Percentiles rank a stretch among this genome's conserved stretches.
These are phyloP conservation scores for Megacollybia marginata DNA, from an alignment of 768 basidiomycete species.

Conservation along the genomic window DNA sequence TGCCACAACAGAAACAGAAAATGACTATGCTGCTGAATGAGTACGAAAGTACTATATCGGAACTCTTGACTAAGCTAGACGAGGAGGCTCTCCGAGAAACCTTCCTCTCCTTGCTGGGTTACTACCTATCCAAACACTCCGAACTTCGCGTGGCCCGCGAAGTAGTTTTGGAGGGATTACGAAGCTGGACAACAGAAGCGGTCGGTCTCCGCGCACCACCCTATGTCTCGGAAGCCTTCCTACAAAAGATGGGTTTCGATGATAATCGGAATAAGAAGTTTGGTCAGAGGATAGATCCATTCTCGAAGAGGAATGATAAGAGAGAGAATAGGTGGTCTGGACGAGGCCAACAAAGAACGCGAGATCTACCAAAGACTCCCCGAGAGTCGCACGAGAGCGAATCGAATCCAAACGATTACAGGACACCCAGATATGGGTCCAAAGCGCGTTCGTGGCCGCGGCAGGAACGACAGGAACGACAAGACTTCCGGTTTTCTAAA, in stretches of 20 bases:
- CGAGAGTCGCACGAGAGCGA: background rate
- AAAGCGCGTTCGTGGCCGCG: background rate
- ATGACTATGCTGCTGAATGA: slow-evolving; percentile 15
- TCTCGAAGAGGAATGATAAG: background rate
- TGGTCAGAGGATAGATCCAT: background rate
- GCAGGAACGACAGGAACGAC: background rate
- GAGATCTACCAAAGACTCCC: background rate
- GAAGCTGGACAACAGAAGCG: slow-evolving; percentile 53
- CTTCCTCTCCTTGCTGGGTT: slow-evolving; percentile 64
- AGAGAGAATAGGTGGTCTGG: background rate
- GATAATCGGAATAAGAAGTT: slow-evolving; percentile 14
- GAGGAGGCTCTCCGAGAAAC: slow-evolving; percentile 48
- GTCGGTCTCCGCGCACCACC: slow-evolving; percentile 47
- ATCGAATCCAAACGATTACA: background rate
- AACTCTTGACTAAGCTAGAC: slow-evolving; percentile 32
- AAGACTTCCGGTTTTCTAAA: too few species aligned
- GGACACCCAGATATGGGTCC: background rate
- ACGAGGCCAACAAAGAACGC: background rate
- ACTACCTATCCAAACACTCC: slow-evolving; percentile 48
- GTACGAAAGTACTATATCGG: slow-evolving; percentile 20
- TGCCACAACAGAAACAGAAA: background rate
- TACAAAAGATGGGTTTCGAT: slow-evolving; percentile 31
- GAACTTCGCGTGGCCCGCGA: slow-evolving; percentile 38
- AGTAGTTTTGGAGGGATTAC: slow-evolving; percentile 47
- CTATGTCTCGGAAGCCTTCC: slow-evolving; percentile 39